Evolutionary conservation across 2,329 filamentous ascomycete species (phyloP), one percentile per base, ranked within the genome.

Genomic region (Mycosphaerella sp.): DNA sequence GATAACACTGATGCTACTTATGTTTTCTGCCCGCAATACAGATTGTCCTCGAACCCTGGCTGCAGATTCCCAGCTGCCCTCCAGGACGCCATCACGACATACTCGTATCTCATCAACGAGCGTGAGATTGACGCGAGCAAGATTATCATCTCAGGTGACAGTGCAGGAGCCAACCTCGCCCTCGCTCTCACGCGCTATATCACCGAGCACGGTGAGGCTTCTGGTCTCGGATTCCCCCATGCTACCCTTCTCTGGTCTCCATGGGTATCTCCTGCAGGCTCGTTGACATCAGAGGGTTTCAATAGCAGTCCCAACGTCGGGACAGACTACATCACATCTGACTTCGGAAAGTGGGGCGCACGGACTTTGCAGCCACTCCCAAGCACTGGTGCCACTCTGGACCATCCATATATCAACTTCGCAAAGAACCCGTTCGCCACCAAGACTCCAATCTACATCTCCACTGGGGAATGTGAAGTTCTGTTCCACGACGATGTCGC

Each of bases 31-130:
- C 72, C 73, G 1, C 73, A 76, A 53, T 79, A 79, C 63, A 71
- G 77, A 0, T 68, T 79, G 5, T 66, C 72, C 3, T 68, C 67
- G 0, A 69, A 73, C 35, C 69, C 72, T 0, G 59, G 56, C 8
- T 70, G 71, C n/a, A 71, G 68, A 0, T 79, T 78, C 62, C 76
- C 76, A 1, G 76, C 75, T 0, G 72, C 73, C 3, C 59, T 77
- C 2, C 76, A 79, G 61, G 77, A 79, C 58, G 66, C 65, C 2
- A 54, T 79, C 39, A 72, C 75, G 0, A 58, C 67, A 3, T 78
- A 76, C 58, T 59, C 71, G 6, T 73, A 77, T 60, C 68, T 78
- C 0, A 52, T 75, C 9, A 60, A 70, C n/a, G 63, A 65, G 4
- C 59, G 74, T 12, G 53, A 64, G 0, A 67, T 79, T 37, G 59